Evolutionary conservation across 2,329 filamentous ascomycete species (phyloP).

Genomic region (Calycina herbarum): DNA sequence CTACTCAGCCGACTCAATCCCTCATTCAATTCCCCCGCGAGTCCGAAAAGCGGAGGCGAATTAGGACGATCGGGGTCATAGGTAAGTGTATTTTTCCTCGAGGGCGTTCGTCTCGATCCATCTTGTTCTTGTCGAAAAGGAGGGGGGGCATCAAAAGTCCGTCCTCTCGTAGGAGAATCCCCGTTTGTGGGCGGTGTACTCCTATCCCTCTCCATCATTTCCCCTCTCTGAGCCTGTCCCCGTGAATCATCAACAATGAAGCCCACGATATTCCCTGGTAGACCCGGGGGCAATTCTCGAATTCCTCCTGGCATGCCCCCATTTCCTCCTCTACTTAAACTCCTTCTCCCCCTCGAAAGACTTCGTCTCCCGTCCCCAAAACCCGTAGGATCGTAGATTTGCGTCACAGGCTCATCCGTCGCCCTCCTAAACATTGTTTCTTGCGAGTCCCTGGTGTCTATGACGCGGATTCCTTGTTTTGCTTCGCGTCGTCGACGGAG

Average conservation of each 20-base stretch:
- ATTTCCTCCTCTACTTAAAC: not conserved
- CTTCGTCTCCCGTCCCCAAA: not conserved
- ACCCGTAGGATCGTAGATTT: not conserved
- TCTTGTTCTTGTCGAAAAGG: conserved; percentile 4
- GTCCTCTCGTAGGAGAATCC: not conserved
- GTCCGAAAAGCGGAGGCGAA: conserved; percentile 20
- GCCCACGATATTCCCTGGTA: not conserved
- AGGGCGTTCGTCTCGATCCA: conserved; percentile 20
- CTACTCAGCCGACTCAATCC: not conserved
- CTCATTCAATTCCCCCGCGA: not conserved
- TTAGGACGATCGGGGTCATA: conserved; percentile 26
- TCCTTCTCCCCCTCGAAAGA: not conserved
- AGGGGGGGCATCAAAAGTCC: not conserved
- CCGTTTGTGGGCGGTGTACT: not conserved
- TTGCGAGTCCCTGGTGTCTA: not conserved
- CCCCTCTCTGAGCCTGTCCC: not conserved
- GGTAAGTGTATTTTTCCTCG: conserved; percentile 21
- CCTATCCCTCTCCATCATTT: not conserved
- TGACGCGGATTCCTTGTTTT: not conserved
- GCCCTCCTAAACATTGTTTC: conserved; percentile 1
- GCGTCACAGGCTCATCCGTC: not conserved
- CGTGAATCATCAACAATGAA: not conserved
- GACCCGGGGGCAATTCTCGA: not conserved
- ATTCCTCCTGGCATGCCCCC: not conserved
- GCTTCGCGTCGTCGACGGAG: conserved; percentile 11